Evolutionary conservation across 441 rosid genomes (phyloP), one percentile per base, ranked within the genome.

Genomic region (Jatropha podagrica): DNA sequence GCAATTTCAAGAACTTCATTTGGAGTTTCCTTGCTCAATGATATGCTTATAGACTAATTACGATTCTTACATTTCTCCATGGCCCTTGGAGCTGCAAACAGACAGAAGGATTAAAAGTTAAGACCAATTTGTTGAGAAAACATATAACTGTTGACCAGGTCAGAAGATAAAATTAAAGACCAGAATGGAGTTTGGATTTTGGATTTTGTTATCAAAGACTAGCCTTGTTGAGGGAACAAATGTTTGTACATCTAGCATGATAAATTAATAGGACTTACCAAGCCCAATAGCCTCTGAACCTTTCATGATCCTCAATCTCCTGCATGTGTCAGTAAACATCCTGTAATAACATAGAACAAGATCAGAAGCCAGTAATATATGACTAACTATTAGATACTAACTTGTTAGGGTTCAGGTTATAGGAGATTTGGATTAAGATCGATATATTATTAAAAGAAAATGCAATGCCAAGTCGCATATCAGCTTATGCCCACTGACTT

Each of bases 221-320:
- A 15, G 65, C 23, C 27, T 41, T 20, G 38, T 12, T 54, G 27
- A 37, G 61, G 61, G 20, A 58, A 7, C 10, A 18, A 20, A 58
- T 51, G 44, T 23, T 12, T 20, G 44, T 56, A 23, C 7, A 76
- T 17, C 15, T 38, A 37, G 40, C 42, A 18, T 38, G 17, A 61
- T 38, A 12, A 2, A 49, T 37, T 0, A 23, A 73, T 52, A 10
- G 54, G 18, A 66, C 78, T 23, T 83, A 88, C 91, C 92, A 20
- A 88, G 85, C 26, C 92, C 90, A 38, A 86, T 88, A 27, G 92
- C 92, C 75, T 86, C 90, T 7, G 92, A 86, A 54, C 92, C 85
- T 80, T 88, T 88, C 92, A 88, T 86, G 77, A 88, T 85, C 74
- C 90, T 81, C 48, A 88, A 64, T 74, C 88, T 88, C 77, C 79